Base-by-base conservation (phyloP, 2,329 filamentous ascomycete genomes). In the Scorias spongiosa region DNA sequence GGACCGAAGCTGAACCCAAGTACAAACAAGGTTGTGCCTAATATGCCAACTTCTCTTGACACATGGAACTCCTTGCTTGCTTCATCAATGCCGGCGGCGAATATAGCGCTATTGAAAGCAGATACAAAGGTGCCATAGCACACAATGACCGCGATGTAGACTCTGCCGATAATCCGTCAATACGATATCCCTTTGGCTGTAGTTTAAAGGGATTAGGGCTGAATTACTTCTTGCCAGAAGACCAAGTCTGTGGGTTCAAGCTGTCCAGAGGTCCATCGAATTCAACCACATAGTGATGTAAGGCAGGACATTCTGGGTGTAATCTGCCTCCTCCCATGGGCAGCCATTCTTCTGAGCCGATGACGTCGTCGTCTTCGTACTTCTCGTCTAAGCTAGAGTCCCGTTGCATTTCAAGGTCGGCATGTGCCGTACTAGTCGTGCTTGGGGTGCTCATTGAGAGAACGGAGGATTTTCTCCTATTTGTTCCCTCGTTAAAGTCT, bases 201-300 rank as follows among this genome's bases (percentile, higher is more conserved):
- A 26, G 7, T 26, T 4, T 26, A 7, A 7, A 26, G 20, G 20
- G 20, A 7, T 26, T 26, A 3, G 20, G 20, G 20, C 20, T 26
- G 4, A 26, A 26, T 26, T 26, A 26, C 20, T 94, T 94, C 67
- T 84, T 89, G 57, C 66, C 75, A 44, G 82, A 56, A 0, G 83
- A 72, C 87, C 87, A 94, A 60, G 94, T 94, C 65, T 89, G 83
- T 1, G 86, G 81, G 61, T 93, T 85, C 47, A 87, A 57, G 5
- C 86, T 86, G 56, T 94, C 87, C 50, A 87, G 72, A 1, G 78
- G 80, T 0, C 86, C 87, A 52, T 88, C 80, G 57, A 93, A 94
- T 39, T 74, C 83, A 41, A 88, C 83, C 0, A 88, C 81, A 56
- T 88, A 89, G 49, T 84, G 77, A 53, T 88, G 83, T 53, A 73